A percentile compares a stretch with the other conserved stretches of the same genome.
phyloP scores from a whole-genome alignment of 2,329 filamentous ascomycete genomes.

The Didymellaceae sp. region DNA sequence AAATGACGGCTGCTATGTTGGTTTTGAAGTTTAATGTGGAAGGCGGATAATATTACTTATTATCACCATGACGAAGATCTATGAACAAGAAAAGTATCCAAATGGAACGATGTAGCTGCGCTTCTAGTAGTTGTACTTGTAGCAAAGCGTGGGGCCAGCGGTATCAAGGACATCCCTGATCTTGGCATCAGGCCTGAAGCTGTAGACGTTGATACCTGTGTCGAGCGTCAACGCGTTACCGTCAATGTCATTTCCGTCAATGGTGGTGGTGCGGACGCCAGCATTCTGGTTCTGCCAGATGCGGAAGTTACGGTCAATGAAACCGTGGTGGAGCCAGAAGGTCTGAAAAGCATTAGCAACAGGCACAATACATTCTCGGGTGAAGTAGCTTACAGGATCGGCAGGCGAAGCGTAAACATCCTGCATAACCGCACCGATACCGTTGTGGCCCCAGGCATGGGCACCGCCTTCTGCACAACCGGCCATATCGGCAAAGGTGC shows the following conservation, averaged over 20 bases:
- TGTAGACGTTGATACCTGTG: slow-evolving; percentile 36
- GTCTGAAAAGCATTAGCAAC: background rate
- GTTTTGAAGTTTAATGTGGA: no score
- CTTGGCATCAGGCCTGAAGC: slow-evolving; percentile 33
- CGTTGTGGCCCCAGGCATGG: slow-evolving; percentile 47
- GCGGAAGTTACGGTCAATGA: slow-evolving; percentile 59
- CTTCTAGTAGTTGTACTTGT: slow-evolving; percentile 48
- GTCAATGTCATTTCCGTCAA: slow-evolving; percentile 50
- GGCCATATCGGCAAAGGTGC: slow-evolving; percentile 39
- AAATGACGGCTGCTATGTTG: no score
- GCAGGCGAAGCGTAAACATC: slow-evolving; percentile 42
- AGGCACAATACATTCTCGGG: no score
- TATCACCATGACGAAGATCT: background rate
- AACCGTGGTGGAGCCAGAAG: slow-evolving; percentile 59
- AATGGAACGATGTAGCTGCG: background rate
- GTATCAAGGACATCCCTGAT: slow-evolving; percentile 43
- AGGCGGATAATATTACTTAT: no score
- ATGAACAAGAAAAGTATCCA: slow-evolving; percentile 7
- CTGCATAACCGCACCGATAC: slow-evolving; percentile 44
- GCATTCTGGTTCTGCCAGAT: slow-evolving; percentile 55
- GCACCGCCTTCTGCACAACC: slow-evolving; percentile 37
- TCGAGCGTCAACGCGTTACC: slow-evolving; percentile 40
- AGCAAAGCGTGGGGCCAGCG: slow-evolving; percentile 34
- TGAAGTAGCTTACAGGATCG: slow-evolving; percentile 28
- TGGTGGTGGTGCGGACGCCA: slow-evolving; percentile 30